phyloP scores from a whole-genome alignment of 2,329 filamentous ascomycete genomes.

The Thielaviopsis punctulata region DNA sequence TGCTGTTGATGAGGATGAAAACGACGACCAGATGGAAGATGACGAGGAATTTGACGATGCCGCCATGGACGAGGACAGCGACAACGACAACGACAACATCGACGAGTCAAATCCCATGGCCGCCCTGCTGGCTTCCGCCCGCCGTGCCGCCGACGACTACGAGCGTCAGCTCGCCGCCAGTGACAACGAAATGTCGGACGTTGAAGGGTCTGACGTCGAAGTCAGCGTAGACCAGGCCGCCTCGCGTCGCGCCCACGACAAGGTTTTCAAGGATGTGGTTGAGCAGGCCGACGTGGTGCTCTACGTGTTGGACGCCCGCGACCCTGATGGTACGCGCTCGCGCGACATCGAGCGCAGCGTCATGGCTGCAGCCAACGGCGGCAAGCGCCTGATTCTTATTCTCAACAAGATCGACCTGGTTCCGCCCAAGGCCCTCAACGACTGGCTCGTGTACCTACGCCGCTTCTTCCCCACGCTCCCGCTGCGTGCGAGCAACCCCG shows the following conservation, averaged over 20 bases:
- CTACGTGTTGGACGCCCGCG: constrained; percentile 82
- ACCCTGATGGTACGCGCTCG: constrained; percentile 79
- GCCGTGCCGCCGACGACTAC: constrained; percentile 59
- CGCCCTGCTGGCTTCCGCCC: constrained; percentile 71
- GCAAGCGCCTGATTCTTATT: constrained; percentile 77
- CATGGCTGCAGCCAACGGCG: constrained; percentile 69
- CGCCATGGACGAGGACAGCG: constrained; percentile 32
- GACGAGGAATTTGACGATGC: constrained; percentile 32
- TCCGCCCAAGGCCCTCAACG: constrained; percentile 62
- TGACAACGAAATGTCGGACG: constrained; percentile 37
- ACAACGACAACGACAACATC: constrained; percentile 35
- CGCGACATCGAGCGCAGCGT: constrained; percentile 80
- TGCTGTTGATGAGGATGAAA: constrained; percentile 37
- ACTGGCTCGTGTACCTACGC: constrained; percentile 70
- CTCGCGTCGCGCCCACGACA: constrained; percentile 80
- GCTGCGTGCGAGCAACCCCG: constrained; percentile 65
- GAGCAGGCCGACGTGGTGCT: constrained; percentile 79
- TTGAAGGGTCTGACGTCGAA: constrained; percentile 34
- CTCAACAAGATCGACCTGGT: constrained; percentile 94
- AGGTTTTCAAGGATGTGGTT: constrained; percentile 86
- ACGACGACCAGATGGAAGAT: constrained; percentile 28
- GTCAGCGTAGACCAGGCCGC: constrained; percentile 36
- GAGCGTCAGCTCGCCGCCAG: constrained; percentile 46
- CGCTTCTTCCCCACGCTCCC: constrained; percentile 85
- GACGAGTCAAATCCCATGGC: constrained; percentile 77